Conservation (phyloP, 2,329 filamentous ascomycete species). For the Colletotrichum sp. region DNA sequence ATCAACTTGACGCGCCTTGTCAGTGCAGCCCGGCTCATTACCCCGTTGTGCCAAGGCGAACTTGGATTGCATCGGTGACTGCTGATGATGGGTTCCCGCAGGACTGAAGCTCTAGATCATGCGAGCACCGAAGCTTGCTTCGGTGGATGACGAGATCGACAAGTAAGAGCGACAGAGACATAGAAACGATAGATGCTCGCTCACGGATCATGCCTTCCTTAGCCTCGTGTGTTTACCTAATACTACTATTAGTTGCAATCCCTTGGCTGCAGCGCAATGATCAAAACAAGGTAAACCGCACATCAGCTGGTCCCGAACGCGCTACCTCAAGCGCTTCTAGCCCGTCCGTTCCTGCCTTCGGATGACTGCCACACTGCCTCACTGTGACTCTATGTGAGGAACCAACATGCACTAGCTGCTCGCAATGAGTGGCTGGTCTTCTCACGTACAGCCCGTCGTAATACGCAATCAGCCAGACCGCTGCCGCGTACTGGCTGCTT, state of each 20-base stretch:
- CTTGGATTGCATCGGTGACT: slow-evolving; percentile 1
- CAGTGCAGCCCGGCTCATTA: not conserved
- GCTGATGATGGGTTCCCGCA: slow-evolving; percentile 4
- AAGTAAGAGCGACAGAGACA: not conserved
- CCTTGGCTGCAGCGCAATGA: not conserved
- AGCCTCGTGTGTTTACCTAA: not conserved
- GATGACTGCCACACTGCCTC: not conserved
- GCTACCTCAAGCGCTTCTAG: not conserved
- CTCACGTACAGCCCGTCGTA: not conserved
- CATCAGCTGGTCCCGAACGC: not conserved
- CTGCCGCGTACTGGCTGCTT: not conserved
- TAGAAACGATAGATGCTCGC: not conserved
- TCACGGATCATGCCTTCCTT: not conserved
- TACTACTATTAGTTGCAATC: not conserved
- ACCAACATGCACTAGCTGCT: not conserved
- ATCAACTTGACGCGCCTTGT: not conserved
- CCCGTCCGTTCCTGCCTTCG: not conserved
- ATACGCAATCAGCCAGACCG: not conserved
- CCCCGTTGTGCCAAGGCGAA: not conserved
- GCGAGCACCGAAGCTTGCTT: not conserved
- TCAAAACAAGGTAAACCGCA: not conserved
- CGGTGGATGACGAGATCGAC: not conserved
- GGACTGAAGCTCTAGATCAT: not conserved
- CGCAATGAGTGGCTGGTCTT: not conserved
- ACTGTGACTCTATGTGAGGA: not conserved